Evolutionary conservation across 2,329 filamentous ascomycete genomes (phyloP), one percentile per base, ranked within the genome.

Genomic region (Boeremia exigua): DNA sequence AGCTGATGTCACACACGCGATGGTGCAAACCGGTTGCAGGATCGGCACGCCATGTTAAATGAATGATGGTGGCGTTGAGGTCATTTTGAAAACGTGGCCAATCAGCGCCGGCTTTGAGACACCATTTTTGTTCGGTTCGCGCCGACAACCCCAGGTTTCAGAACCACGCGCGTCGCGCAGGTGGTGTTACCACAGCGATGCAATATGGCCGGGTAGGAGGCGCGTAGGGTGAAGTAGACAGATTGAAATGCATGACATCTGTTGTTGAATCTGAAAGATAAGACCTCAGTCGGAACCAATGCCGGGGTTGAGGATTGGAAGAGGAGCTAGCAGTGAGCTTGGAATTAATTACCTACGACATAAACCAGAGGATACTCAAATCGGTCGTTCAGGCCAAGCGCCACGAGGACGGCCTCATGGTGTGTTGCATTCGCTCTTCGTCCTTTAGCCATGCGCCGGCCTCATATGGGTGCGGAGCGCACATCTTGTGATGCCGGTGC

Each of bases 1-100:
- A 59, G 51, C 69, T 73, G 68, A 73, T 73, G 72, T 70, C 66
- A 71, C 66, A 66, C 58, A 67, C 54, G 62, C 58, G 57, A 57
- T 53, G 53, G 32, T 55, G 38, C 14, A 49, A 65, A 63, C 61
- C 60, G 59, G 65, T 58, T 65, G 56, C 39, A 44, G 55, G 49
- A 65, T 61, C 54, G 60, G 36, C 58, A 33, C 53, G 57, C 57
- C 57, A 61, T 48, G 47, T 42, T 34, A 58, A 55, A 58, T 60
- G 36, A 44, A 39, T 40, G 39, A 54, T 61, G 44, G 56, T 59
- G 59, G 59, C 59, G 54, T 57, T 45, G 36, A 53, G 56, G 60
- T 63, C 60, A 62, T 61, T 62, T 55, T 39, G 46, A 52, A 29
- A 37, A 48, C 36, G 29, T 46, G 28, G 42, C 66, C 64, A 68